A percentile compares a stretch with the other conserved stretches of the same genome.
phyloP scores from a whole-genome alignment of 192 early-diverging fungal species.

The Funneliformis geosporum region DNA sequence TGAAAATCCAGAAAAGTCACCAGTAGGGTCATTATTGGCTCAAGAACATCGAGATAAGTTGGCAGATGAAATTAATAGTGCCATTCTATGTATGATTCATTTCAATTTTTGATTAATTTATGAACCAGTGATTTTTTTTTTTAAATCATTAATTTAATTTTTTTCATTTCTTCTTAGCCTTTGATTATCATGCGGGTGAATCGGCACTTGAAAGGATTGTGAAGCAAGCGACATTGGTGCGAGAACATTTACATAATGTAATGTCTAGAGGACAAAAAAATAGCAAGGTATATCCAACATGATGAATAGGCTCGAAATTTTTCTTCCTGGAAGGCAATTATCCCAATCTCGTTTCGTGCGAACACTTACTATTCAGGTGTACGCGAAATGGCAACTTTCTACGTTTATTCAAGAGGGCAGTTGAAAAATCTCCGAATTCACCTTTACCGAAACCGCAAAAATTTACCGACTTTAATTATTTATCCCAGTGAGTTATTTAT shows the following conservation, averaged over 20 bases:
- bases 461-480: neutral
- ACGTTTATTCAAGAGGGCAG: slow-evolving; percentile 17
- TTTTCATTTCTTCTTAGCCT: slow-evolving; percentile 35
- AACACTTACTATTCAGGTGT: slow-evolving; percentile 8
- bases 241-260: slow-evolving; percentile 48
- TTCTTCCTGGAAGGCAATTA: slow-evolving; percentile 4
- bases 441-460: neutral
- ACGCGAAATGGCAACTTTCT: slow-evolving; percentile 11
- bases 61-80: slow-evolving; percentile 62
- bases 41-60: slow-evolving; percentile 59
- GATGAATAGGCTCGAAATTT: neutral
- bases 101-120: slow-evolving; percentile 13
- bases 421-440: neutral
- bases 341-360: slow-evolving; percentile 8
- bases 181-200: slow-evolving; percentile 44
- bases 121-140: neutral
- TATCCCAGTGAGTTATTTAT: slow-evolving; percentile 2
- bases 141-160: neutral
- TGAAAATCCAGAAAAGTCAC: slow-evolving; percentile 56
- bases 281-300: neutral
- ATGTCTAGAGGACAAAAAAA: slow-evolving; percentile 34
- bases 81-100: slow-evolving; percentile 55
- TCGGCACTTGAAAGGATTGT: slow-evolving; percentile 56
- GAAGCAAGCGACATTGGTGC: slow-evolving; percentile 60
- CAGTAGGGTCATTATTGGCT: slow-evolving; percentile 51